Conservation (phyloP, 495 filamentous ascomycete genomes). For the Hypoxylon lienhwacheense region DNA sequence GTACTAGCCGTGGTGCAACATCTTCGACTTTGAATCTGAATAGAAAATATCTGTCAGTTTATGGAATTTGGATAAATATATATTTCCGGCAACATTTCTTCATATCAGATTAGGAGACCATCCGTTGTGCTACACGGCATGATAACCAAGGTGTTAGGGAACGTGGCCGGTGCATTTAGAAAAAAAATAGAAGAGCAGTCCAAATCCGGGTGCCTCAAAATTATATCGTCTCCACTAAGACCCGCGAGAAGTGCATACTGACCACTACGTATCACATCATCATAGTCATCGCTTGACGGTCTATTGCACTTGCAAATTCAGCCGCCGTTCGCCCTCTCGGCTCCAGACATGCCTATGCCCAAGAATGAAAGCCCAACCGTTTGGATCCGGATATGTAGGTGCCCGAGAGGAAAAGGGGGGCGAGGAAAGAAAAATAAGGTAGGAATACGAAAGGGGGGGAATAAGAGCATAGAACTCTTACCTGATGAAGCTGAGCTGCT, state of each 20-base stretch:
- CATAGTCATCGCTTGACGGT: conserved; percentile 29
- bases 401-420: conserved; percentile 9
- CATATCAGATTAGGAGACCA: conserved; percentile 12
- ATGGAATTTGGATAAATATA: conserved; percentile 22
- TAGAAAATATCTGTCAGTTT: conserved; percentile 28
- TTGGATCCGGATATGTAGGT: conserved; percentile 21
- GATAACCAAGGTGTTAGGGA: conserved; percentile 8
- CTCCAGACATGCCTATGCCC: not conserved
- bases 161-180: conserved; percentile 6
- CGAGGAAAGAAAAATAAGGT: not conserved
- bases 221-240: conserved; percentile 14
- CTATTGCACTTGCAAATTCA: conserved; percentile 29
- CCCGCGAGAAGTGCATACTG: not conserved
- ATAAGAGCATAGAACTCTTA: conserved; percentile 35
- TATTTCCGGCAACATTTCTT: conserved; percentile 19
- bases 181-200: not conserved
- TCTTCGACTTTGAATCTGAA: conserved; percentile 82
- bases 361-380: conserved; percentile 15
- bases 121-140: conserved; percentile 18
- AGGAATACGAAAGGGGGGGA: not conserved
- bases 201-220: not conserved
- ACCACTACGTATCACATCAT: conserved; percentile 17
- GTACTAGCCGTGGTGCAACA: conserved; percentile 47
- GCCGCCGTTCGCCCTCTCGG: conserved; percentile 21
- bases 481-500: conserved; percentile 54